These are phyloP conservation scores for Salisapilia sapeloensis DNA, from an alignment of 352 stramenopile genomes.

Conservation along the genomic window DNA sequence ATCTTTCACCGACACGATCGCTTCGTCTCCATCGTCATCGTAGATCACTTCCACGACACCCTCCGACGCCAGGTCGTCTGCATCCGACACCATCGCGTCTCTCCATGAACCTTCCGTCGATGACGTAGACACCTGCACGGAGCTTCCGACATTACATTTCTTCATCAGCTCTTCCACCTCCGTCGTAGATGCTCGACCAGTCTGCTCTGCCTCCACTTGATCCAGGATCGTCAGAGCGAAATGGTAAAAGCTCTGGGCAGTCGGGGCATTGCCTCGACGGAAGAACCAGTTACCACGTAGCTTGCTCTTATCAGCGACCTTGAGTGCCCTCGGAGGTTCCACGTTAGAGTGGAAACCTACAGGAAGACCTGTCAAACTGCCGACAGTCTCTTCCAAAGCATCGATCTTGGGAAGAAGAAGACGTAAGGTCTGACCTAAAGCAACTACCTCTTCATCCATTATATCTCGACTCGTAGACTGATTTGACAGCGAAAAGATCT, in stretches of 20 bases:
- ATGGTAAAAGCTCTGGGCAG: constrained; percentile 40
- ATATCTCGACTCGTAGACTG: constrained; percentile 5
- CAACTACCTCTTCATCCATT: too few species aligned
- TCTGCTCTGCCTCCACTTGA: constrained; percentile 26
- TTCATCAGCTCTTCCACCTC: constrained; percentile 8
- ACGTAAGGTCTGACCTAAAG: too few species aligned
- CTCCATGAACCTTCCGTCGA: constrained; percentile 9
- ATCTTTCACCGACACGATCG: constrained; percentile 21
- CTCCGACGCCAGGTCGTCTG: constrained; percentile 11
- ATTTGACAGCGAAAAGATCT: constrained; percentile 13
- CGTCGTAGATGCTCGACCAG: constrained; percentile 11
- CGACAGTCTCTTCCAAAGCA: constrained; percentile 16
- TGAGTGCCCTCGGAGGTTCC: constrained; percentile 5
- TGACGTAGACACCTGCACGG: constrained; percentile 21
- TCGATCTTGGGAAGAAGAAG: constrained; percentile 32
- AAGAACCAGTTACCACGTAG: constrained; percentile 40
- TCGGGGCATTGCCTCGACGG: constrained; percentile 31
- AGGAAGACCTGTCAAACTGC: constrained; percentile 34
- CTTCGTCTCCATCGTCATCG: constrained; percentile 24
- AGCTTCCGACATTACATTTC: constrained; percentile 30
- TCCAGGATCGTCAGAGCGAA: constrained; percentile 31
- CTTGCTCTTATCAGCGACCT: constrained; percentile 18
- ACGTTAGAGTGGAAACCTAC: constrained; percentile 7
- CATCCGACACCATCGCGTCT: constrained; percentile 47
- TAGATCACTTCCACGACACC: constrained; percentile 38